Evolutionary conservation across 495 filamentous ascomycete genomes (phyloP).

Genomic region (Penicillium salamii): DNA sequence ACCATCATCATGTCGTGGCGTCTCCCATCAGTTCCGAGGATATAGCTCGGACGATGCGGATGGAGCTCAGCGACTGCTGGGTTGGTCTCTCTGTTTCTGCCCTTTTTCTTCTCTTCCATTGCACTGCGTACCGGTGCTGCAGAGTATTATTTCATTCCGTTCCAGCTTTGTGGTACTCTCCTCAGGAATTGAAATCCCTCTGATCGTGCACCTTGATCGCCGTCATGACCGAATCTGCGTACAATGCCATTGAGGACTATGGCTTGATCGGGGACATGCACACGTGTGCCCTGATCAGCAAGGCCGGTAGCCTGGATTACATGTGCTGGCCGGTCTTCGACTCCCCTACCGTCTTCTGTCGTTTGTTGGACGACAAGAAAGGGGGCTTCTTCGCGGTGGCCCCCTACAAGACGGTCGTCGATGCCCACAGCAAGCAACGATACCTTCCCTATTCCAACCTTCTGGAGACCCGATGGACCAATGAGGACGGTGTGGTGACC

Average conservation of each 20-base stretch:
- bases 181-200: not conserved
- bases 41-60: slow-evolving; percentile 14
- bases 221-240: slow-evolving; percentile 34
- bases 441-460: slow-evolving; percentile 71
- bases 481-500: slow-evolving; percentile 68
- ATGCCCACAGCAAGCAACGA: slow-evolving; percentile 63
- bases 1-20: slow-evolving; percentile 31
- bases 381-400: slow-evolving; percentile 66
- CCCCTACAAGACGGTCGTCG: slow-evolving; percentile 38
- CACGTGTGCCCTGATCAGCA: slow-evolving; percentile 69
- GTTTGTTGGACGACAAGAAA: slow-evolving; percentile 66
- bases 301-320: slow-evolving; percentile 68
- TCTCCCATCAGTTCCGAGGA: slow-evolving; percentile 10
- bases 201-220: not conserved
- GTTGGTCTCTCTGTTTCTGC: not conserved
- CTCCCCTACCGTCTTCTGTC: slow-evolving; percentile 64
- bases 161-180: not conserved
- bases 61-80: not conserved
- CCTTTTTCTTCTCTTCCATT: not conserved
- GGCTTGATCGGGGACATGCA: slow-evolving; percentile 75
- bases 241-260: slow-evolving; percentile 71
- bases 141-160: not conserved
- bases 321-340: slow-evolving; percentile 78
- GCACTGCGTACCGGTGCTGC: not conserved
- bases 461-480: slow-evolving; percentile 67